These are phyloP conservation scores for Bifiguratus adelaidae DNA, from an alignment of 192 early-diverging fungal genomes.

Conservation along the genomic window DNA sequence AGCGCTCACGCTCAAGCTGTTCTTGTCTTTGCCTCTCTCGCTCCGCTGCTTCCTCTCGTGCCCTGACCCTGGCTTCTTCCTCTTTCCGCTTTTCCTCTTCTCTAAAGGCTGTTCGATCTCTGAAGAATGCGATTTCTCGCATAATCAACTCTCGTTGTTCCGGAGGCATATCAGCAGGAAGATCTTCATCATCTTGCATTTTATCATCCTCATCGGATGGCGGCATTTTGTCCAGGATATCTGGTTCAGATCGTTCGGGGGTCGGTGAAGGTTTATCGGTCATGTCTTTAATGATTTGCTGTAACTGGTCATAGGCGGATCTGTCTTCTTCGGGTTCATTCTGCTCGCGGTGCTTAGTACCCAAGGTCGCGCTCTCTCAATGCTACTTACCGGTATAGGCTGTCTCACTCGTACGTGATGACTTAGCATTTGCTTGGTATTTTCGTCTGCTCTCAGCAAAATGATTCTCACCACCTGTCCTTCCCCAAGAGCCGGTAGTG, in stretches of 20 bases:
- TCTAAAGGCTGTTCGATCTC: conserved; percentile 45
- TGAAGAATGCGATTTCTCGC: conserved; percentile 48
- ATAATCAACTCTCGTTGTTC: conserved; percentile 48
- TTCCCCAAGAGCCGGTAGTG: conserved; percentile 24
- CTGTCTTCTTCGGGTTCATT: neutral
- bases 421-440: too few relatives aligned
- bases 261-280: too few relatives aligned
- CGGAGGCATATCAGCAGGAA: conserved; percentile 31
- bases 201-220: neutral
- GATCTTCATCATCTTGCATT: conserved; percentile 23
- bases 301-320: neutral
- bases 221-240: conserved; percentile 17
- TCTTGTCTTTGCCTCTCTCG: conserved; percentile 14
- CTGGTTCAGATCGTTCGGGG: too few relatives aligned
- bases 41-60: conserved; percentile 8
- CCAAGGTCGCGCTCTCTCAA: too few relatives aligned
- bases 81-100: conserved; percentile 37
- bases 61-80: conserved; percentile 28
- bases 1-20: too few relatives aligned
- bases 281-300: conserved; percentile 1
- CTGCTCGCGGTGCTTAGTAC: too few relatives aligned
- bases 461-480: too few relatives aligned
- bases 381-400: too few relatives aligned
- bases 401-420: too few relatives aligned
- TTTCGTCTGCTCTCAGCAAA: too few relatives aligned